Evolutionary conservation across 257 asterid species (phyloP), one percentile per base, ranked within the genome.

Genomic region (Solanum piurae): DNA sequence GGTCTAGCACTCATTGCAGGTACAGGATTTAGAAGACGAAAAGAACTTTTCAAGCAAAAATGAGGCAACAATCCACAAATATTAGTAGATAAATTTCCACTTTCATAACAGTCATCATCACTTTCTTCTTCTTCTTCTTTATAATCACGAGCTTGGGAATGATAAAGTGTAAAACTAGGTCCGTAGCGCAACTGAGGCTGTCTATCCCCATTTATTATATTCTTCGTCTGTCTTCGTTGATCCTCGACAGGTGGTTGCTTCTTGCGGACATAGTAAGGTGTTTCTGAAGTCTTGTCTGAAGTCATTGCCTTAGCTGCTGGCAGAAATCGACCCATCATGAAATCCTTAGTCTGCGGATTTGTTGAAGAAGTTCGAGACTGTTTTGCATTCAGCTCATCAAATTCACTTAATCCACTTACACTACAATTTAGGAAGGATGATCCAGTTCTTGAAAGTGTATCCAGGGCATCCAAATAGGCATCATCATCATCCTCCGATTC

Each of bases 241-340:
- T 90, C 90, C 88, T 68, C 91, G 69, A 89, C 85, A 12, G 85
- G 36, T 0, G 87, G 40, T 87, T 87, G 95, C 90, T 92, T 97
- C 91, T 90, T 89, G 85, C 94, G 88, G 87, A 88, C 92, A 86
- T 88, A 88, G 21, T 91, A 94, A 88, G 97, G 96, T 25, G 94
- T 89, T 88, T 94, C 98, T 1, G 87, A 38, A 84, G 76, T 60
- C 87, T 34, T 84, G 23, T 84, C 79, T 36, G 94, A 87, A 76
- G 94, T 92, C 98, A 96, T 92, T 12, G 98, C 97, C 91, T 95
- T 95, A 21, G 99, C 98, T n/a, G 96, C 99, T 20, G 98, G 99
- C 29, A 95, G 92, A 89, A 97, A 97, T 90, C 98, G 93, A 74
- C 93, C 95, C 93, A 97, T 90, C 96, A 96, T 93, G 87, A 95